phyloP scores from a whole-genome alignment of 306 rosid genomes.

The Pueraria montana region DNA sequence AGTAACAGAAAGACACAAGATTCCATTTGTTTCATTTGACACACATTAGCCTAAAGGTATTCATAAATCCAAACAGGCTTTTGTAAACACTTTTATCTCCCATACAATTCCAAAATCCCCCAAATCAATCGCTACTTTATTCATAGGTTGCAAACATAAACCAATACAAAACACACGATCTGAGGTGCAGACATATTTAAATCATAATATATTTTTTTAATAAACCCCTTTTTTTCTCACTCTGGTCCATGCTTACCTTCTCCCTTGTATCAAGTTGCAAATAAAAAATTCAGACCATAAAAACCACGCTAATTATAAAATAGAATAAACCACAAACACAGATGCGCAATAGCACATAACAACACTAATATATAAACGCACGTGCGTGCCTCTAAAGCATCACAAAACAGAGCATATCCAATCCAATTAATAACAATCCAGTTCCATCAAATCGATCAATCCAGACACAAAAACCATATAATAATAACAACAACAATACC shows the following conservation, averaged over 20 bases:
- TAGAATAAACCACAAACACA: constrained; percentile 16
- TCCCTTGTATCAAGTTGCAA: constrained; percentile 39
- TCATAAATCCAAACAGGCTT: background rate
- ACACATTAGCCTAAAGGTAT: background rate
- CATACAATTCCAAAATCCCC: constrained; percentile 2
- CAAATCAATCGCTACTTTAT: background rate
- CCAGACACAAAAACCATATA: background rate
- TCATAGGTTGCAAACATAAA: constrained; percentile 16
- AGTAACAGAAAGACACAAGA: constrained; percentile 1
- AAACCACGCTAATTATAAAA: background rate
- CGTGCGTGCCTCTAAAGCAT: background rate
- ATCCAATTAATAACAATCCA: background rate
- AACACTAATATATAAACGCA: background rate
- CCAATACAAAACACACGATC: constrained; percentile 17
- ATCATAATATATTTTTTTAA: background rate
- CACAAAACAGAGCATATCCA: constrained; percentile 18
- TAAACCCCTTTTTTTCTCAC: background rate
- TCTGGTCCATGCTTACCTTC: background rate
- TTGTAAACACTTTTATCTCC: background rate
- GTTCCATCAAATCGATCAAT: background rate
- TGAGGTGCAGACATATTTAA: background rate
- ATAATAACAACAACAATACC: background rate
- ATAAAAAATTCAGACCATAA: constrained; percentile 22
- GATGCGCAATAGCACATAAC: background rate
- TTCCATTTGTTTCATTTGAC: background rate